Evolutionary conservation across 352 stramenopile species (phyloP).

Genomic region (Phytopythium delawarense): DNA sequence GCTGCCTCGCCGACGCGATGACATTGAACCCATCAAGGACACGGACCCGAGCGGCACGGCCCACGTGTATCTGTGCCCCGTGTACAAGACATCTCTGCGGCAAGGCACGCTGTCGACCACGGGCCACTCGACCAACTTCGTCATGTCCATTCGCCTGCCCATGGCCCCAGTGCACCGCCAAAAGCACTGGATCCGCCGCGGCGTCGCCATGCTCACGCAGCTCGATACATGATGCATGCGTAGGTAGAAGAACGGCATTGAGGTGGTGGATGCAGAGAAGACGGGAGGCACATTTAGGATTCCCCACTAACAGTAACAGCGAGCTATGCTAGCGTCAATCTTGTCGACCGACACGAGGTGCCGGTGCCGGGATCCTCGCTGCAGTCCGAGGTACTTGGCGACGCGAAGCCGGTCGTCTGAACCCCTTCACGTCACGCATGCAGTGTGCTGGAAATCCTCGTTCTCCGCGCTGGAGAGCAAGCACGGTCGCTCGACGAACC

Average conservation of each 20-base stretch:
- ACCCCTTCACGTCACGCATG: too few relatives aligned
- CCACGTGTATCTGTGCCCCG: conserved; percentile 89
- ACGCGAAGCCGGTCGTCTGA: too few relatives aligned
- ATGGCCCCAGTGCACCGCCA: conserved; percentile 85
- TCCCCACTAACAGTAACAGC: too few relatives aligned
- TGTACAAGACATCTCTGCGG: conserved; percentile 92
- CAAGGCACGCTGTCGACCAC: conserved; percentile 91
- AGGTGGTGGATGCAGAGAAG: background rate
- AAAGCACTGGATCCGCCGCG: conserved; percentile 94
- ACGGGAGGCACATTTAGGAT: too few relatives aligned
- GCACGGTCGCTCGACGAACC: too few relatives aligned
- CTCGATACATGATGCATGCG: conserved; percentile 68
- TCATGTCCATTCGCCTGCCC: conserved; percentile 92
- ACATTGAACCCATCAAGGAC: conserved; percentile 89
- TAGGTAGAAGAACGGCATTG: background rate
- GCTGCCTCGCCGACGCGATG: conserved; percentile 65
- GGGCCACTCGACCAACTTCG: conserved; percentile 95
- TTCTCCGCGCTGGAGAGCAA: too few relatives aligned
- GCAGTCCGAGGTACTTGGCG: too few relatives aligned
- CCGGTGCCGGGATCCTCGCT: too few relatives aligned
- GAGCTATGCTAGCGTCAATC: too few relatives aligned
- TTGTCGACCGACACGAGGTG: too few relatives aligned
- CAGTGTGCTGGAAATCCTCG: too few relatives aligned
- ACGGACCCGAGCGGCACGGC: conserved; percentile 86
- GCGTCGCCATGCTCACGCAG: conserved; percentile 92